phyloP scores from a whole-genome alignment of 257 asterid species.

The Solanum megistacrolobum region DNA sequence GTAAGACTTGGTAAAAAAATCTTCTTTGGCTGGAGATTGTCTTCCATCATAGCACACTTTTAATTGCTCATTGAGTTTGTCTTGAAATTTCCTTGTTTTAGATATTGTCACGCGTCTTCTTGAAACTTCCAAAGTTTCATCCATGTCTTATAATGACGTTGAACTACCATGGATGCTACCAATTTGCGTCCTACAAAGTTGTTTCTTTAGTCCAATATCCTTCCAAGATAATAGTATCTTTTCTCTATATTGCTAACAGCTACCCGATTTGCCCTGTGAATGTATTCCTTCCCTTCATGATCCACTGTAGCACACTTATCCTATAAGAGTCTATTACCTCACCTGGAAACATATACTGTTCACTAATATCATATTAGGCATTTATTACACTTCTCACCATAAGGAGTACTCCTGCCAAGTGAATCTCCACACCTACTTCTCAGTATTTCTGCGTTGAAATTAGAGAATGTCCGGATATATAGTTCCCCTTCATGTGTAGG shows the following conservation, averaged over 20 bases:
- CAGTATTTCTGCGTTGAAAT: not conserved
- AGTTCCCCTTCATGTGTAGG: not conserved
- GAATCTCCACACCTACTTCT: not conserved
- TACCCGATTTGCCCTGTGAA: not conserved
- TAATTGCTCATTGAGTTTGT: not conserved
- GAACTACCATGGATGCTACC: not conserved
- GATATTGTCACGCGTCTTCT: not conserved
- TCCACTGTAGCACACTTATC: not conserved
- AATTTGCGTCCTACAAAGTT: not conserved
- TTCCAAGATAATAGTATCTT: not conserved
- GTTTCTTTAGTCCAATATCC: not conserved
- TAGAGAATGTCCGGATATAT: not conserved
- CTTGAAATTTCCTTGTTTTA: not conserved
- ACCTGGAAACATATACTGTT: not conserved
- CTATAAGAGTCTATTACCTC: not conserved
- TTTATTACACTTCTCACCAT: not conserved
- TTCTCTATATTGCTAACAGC: not conserved
- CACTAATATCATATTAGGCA: not conserved
- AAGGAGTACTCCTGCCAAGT: not conserved
- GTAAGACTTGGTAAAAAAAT: not conserved
- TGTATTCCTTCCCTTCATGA: not conserved
- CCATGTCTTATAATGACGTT: not conserved
- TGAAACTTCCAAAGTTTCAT: not conserved
- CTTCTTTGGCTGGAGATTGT: not conserved
- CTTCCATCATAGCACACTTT: not conserved